Conservation (phyloP, 345 rosid genomes). For the Euclidium syriacum region DNA sequence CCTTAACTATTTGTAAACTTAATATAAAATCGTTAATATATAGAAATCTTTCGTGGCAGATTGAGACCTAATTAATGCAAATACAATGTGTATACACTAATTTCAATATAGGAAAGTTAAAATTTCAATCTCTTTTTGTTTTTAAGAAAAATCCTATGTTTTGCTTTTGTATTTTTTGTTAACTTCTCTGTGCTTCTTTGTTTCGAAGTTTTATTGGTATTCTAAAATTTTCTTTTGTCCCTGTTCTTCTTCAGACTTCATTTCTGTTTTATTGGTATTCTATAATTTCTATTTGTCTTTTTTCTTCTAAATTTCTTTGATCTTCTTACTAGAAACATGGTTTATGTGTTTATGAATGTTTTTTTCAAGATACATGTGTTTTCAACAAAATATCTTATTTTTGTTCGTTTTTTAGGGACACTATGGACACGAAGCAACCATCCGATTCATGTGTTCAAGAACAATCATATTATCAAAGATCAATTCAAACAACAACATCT, state of each 20-base stretch:
- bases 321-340: not conserved
- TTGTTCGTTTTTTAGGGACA: not conserved
- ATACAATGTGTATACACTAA: not conserved
- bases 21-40: not conserved
- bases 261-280: not conserved
- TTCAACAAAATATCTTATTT: not conserved
- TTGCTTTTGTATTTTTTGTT: not conserved
- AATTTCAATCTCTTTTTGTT: not conserved
- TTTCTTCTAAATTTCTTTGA: not conserved
- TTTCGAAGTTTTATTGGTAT: not conserved
- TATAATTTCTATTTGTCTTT: not conserved
- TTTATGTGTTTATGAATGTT: not conserved
- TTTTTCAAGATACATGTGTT: not conserved
- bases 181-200: not conserved
- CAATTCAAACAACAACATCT: not conserved
- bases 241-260: not conserved
- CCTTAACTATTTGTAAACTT: constrained; percentile 1
- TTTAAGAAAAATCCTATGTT: not conserved
- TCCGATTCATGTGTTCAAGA: constrained; percentile 11
- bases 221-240: not conserved
- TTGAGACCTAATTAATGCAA: not conserved
- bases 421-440: constrained; percentile 12
- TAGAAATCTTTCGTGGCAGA: not conserved
- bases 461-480: not conserved
- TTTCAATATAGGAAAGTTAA: not conserved